Conservation (phyloP, 2,329 filamentous ascomycete species). For the Penicillium decumbens region DNA sequence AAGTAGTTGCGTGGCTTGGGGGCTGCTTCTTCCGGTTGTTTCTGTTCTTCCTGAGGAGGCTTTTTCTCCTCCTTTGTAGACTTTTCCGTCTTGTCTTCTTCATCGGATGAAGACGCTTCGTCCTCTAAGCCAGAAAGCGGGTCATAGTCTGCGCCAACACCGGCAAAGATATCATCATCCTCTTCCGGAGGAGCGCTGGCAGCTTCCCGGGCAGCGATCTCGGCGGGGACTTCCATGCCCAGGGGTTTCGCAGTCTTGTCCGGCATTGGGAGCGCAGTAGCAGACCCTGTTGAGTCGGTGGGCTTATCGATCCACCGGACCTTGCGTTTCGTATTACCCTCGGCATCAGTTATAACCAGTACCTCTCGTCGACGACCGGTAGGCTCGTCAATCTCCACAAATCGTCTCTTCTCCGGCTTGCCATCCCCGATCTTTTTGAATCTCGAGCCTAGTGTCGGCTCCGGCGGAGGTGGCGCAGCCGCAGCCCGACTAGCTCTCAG, state of each 20-base stretch:
- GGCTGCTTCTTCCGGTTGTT: conserved; percentile 9
- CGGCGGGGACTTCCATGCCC: conserved; percentile 49
- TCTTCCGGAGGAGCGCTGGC: conserved; percentile 33
- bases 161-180: conserved; percentile 60
- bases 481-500: conserved; percentile 51
- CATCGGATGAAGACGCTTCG: conserved; percentile 43
- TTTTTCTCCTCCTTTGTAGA: conserved; percentile 4
- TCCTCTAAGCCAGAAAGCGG: conserved; percentile 52
- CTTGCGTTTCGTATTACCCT: conserved; percentile 60
- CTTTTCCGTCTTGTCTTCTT: conserved; percentile 33
- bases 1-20: conserved; percentile 48
- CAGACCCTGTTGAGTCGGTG: conserved; percentile 22
- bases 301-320: conserved; percentile 50
- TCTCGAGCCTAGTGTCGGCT: conserved; percentile 50
- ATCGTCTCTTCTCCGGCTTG: conserved; percentile 47
- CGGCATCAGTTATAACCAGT: conserved; percentile 54
- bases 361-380: conserved; percentile 52
- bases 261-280: conserved; percentile 35
- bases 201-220: conserved; percentile 35
- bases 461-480: conserved; percentile 41
- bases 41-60: conserved; percentile 6
- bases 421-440: conserved; percentile 52
- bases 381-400: conserved; percentile 52
- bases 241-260: conserved; percentile 47
- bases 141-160: conserved; percentile 57